A percentile compares a stretch with the other conserved stretches of the same genome.
phyloP scores from a whole-genome alignment of 192 early-diverging fungal species.

The Spizellomyces sp. region DNA sequence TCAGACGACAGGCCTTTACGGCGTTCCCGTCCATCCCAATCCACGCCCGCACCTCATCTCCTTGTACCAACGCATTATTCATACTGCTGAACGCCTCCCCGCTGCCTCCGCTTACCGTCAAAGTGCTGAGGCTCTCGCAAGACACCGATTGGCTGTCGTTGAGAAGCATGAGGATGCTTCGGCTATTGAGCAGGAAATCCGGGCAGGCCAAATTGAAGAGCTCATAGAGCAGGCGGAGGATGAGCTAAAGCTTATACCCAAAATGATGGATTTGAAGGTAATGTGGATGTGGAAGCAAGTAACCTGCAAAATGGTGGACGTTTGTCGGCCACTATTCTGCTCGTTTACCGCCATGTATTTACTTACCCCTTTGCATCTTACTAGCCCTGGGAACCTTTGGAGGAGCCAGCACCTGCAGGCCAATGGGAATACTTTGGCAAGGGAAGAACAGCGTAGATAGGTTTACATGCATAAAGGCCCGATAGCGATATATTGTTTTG shows the following conservation, averaged over 20 bases:
- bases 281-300: constrained; percentile 41
- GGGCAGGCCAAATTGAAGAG: constrained; percentile 90
- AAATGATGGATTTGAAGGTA: constrained; percentile 87
- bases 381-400: constrained; percentile 79
- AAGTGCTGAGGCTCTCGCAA: constrained; percentile 74
- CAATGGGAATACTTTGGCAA: constrained; percentile 76
- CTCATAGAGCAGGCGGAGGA: constrained; percentile 85
- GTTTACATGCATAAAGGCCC: too few species aligned
- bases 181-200: constrained; percentile 77
- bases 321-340: constrained; percentile 1
- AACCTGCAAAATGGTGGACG: background rate
- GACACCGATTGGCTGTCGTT: constrained; percentile 74
- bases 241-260: constrained; percentile 77
- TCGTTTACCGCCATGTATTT: background rate
- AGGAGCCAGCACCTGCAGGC: constrained; percentile 72
- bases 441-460: constrained; percentile 8
- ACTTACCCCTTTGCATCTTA: constrained; percentile 1
- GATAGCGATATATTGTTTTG: too few species aligned
- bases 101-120: constrained; percentile 78
- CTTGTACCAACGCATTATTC: constrained; percentile 79
- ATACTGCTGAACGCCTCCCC: constrained; percentile 73
- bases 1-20: constrained; percentile 81
- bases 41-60: constrained; percentile 84
- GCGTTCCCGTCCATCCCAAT: constrained; percentile 82
- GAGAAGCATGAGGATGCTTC: constrained; percentile 71